Evolutionary conservation across 2,329 filamentous ascomycete species (phyloP).

Genomic region (Diatrype stigma): DNA sequence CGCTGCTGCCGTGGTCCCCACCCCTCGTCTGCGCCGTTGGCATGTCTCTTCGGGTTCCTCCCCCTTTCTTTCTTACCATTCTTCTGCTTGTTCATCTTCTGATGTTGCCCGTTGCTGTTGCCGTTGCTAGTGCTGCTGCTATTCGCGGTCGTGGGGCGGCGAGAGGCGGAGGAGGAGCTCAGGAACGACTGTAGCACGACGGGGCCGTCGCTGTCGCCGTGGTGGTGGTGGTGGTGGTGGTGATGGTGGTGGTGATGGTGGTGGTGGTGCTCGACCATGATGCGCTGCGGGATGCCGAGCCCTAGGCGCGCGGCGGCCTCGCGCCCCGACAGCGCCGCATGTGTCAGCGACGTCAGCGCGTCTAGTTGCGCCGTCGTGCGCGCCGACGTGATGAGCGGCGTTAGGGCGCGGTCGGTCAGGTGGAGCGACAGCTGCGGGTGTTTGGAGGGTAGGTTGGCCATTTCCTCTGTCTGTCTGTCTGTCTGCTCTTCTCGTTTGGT

Average conservation of each 20-base stretch:
- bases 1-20: too few species aligned
- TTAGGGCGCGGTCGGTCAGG: conserved; percentile 53
- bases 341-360: conserved; percentile 49
- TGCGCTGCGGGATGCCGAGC: conserved; percentile 50
- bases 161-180: conserved; percentile 7
- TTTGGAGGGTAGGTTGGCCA: conserved; percentile 43
- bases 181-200: conserved; percentile 28
- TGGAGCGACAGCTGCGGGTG: conserved; percentile 51
- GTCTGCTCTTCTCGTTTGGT: not conserved
- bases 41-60: not conserved
- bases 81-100: too few species aligned
- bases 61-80: too few species aligned
- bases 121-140: not conserved
- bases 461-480: conserved; percentile 13
- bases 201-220: conserved; percentile 28
- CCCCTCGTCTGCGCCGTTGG: not conserved
- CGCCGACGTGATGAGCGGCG: conserved; percentile 54
- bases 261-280: conserved; percentile 59
- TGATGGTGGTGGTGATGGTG: too few species aligned
- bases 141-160: conserved; percentile 2
- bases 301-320: conserved; percentile 49
- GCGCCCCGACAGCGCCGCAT: conserved; percentile 49
- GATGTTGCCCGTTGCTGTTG: too few species aligned
- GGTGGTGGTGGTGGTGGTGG: too few species aligned
- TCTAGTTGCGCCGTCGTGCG: conserved; percentile 39